Evolutionary conservation across 805 yeast species (phyloP), one percentile per base, ranked within the genome.

Genomic region (Candida krabiensis): DNA sequence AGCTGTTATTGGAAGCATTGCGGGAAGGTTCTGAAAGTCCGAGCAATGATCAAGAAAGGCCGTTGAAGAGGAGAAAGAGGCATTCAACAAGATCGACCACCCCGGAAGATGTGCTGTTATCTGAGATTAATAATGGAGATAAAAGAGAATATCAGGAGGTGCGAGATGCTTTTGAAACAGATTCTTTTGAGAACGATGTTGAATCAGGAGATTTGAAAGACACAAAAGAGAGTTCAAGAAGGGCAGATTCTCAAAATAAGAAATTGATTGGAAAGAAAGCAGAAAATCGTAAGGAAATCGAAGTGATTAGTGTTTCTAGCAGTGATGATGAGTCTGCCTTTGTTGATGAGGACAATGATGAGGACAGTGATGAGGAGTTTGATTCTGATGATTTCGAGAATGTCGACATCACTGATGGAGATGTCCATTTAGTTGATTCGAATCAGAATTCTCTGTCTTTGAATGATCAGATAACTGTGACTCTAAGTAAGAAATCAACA

Each of bases 381-480:
- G 62, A 56, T 26, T 64, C 68, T 11, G 71, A 68, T 15, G 71
- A 66, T 13, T 67, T 64, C 36, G 72, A 69, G 30, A 69, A 64
- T 35, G 68, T 65, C 7, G 67, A 61, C 41, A 40, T 58, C 23
- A 58, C 56, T 29, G 50, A 25, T 3, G 37, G 16, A 8, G 38
- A 35, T 14, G 27, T 25, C 11, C 36, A 39, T 17, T 18, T 31
- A n/a, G 33, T 30, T 23, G 35, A 48, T 16, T 30, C 41, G 2
- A 34, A 40, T 17, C 48, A 37, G 9, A 30, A 39, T 7, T 11
- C 15, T 12, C 27, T 19, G 15, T 28, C n/a, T 9, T 34, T 21
- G 19, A 25, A 32, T 25, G 28, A 22, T 8, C 45, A 48, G n/a
- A 43, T 60, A 8, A 55, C 52, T 12, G 49, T 60, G 22, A 44